Conservation (phyloP, 306 rosid species). For the Cucumis sativus region Cucumber_9930_V3 NC_026655.2:3354001-3354500, state of each 20-base stretch:
- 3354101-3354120: not conserved
- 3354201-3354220: constrained; percentile 65
- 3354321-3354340: not conserved
- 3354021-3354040: not conserved
- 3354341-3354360: not conserved
- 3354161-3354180: constrained; percentile 72
- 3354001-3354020: not conserved
- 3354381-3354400: not conserved
- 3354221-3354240: constrained; percentile 88
- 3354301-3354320: not conserved
- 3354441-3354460: not conserved
- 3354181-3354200: constrained; percentile 77
- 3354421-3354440: not conserved
- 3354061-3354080: no score
- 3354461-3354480: not conserved
- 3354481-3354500: not conserved
- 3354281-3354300: not conserved
- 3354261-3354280: constrained; percentile 50
- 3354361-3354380: no score
- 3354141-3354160: constrained; percentile 48
- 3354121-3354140: constrained; percentile 9
- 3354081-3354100: not conserved
- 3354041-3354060: not conserved
- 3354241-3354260: constrained; percentile 77
- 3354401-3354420: not conserved